phyloP scores from a whole-genome alignment of 495 filamentous ascomycete species.

The Aspergillus ellipticus region DNA sequence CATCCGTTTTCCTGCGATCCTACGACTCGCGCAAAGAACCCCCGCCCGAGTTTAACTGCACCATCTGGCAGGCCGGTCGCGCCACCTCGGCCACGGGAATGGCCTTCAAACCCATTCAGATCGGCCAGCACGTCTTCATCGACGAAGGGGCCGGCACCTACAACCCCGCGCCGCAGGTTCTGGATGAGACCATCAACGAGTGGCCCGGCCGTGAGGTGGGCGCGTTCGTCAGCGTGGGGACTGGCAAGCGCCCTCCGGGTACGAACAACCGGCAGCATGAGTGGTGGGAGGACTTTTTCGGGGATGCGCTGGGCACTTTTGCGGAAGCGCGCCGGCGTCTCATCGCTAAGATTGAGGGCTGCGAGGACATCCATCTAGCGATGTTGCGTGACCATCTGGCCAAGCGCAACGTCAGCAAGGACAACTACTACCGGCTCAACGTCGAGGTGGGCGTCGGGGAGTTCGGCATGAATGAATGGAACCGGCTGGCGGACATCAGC shows the following conservation, averaged over 20 bases:
- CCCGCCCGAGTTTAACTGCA: conserved; percentile 82
- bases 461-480: conserved; percentile 99
- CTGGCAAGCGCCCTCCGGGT: conserved; percentile 77
- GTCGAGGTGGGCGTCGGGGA: conserved; percentile 97
- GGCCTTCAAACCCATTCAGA: conserved; percentile 93
- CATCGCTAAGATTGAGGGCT: conserved; percentile 89
- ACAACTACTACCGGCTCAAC: conserved; percentile 96
- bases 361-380: conserved; percentile 81
- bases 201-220: conserved; percentile 91
- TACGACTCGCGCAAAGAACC: conserved; percentile 93
- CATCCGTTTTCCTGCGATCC: conserved; percentile 74
- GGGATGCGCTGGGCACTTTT: conserved; percentile 66
- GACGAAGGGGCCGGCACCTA: conserved; percentile 91
- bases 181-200: conserved; percentile 88
- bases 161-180: conserved; percentile 78
- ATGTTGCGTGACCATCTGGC: conserved; percentile 76
- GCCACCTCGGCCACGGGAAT: conserved; percentile 89
- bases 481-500: conserved; percentile 85
- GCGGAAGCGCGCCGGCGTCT: conserved; percentile 82
- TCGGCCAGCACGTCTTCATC: conserved; percentile 88
- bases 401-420: conserved; percentile 73
- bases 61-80: conserved; percentile 91
- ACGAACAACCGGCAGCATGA: conserved; percentile 63
- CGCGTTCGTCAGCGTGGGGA: conserved; percentile 87
- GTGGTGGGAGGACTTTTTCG: conserved; percentile 94